These are phyloP conservation scores for Xylaria acuta DNA, from an alignment of 495 filamentous ascomycete genomes.

Conservation along the genomic window DNA sequence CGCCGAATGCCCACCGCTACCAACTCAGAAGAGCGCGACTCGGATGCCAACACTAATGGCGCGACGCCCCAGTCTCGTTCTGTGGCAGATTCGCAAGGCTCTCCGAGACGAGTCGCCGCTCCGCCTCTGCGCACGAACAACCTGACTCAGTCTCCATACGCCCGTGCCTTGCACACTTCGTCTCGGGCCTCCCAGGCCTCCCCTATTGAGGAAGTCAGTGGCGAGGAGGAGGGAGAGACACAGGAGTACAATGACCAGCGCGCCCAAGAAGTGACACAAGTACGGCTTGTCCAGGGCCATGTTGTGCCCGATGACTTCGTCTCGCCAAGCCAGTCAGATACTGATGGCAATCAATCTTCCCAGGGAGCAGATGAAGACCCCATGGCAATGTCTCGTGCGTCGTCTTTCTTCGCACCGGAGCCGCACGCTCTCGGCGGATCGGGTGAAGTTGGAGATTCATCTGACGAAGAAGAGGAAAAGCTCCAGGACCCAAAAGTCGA, in stretches of 20 bases:
- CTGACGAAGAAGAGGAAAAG: conserved; percentile 88
- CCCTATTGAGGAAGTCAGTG: conserved; percentile 46
- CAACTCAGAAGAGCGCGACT: conserved; percentile 37
- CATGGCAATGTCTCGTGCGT: conserved; percentile 62
- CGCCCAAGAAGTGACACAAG: conserved; percentile 88
- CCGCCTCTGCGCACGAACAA: conserved; percentile 38
- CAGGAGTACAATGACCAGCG: conserved; percentile 84
- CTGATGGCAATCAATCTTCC: conserved; percentile 42
- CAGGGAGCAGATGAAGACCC: conserved; percentile 58
- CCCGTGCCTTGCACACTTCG: conserved; percentile 41
- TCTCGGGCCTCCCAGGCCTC: conserved; percentile 43
- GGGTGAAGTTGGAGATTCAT: conserved; percentile 75
- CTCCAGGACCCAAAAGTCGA: conserved; percentile 77
- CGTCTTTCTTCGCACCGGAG: conserved; percentile 61
- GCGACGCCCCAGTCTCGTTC: conserved; percentile 35
- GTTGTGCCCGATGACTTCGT: conserved; percentile 93
- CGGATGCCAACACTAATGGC: conserved; percentile 29
- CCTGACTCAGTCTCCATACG: conserved; percentile 35
- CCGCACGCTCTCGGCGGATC: conserved; percentile 80
- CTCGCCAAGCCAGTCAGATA: conserved; percentile 72
- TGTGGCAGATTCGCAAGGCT: conserved; percentile 46
- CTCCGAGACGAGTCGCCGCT: conserved; percentile 46
- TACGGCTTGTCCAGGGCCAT: conserved; percentile 91
- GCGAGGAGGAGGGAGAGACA: conserved; percentile 60
- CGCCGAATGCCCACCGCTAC: conserved; percentile 25